Evolutionary conservation across 1,284 basidiomycete genomes (phyloP), one percentile per base, ranked within the genome.

Genomic region (Pholiota adiposa): DNA sequence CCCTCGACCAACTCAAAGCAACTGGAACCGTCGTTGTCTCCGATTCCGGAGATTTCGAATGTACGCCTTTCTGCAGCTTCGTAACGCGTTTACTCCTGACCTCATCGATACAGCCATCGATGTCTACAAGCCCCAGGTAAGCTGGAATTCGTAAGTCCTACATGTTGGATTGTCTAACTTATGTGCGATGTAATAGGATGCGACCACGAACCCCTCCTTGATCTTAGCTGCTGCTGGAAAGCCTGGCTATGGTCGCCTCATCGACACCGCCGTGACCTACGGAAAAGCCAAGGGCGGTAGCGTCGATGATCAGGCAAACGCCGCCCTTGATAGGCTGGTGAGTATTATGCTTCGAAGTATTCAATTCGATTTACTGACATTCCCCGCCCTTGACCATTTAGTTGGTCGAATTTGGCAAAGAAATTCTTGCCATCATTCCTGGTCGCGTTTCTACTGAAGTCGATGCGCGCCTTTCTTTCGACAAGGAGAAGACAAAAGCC

Each of bases 381-480:
- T 12, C 44, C 8, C 40, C 16, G 38, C 7, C 29, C 25, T 58
- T 7, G 52, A 54, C 16, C 16, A 14, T 11, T 25, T 67, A 95
- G 93, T 89, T 98, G 64, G 94, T 98, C 71, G 95, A 94, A 76
- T 99, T 99, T 78, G 97, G 97, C 69, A 91, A 89, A 77, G 95
- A 93, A 81, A 98, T 99, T 74, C 85, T 99, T 61, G 83, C 85
- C 69, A 94, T 99, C 77, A 94, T 99, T 73, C 97, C 97, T 62
- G 97, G 97, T 65, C 93, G 97, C 77, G 97, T 99, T 67, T 99
- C 97, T 54, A 99, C 97, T 66, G 97, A 99, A 79, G 96, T 99
- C 68, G 97, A 99, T 77, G 97, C 97, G 61, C 89, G 92, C 67
- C 88, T 98, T 65, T 98, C 97, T 64, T 98, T 97, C 79, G 92